A percentile compares a stretch with the other conserved stretches of the same genome.
phyloP scores from a whole-genome alignment of 345 rosid species.

The Arabis alpina region DNA sequence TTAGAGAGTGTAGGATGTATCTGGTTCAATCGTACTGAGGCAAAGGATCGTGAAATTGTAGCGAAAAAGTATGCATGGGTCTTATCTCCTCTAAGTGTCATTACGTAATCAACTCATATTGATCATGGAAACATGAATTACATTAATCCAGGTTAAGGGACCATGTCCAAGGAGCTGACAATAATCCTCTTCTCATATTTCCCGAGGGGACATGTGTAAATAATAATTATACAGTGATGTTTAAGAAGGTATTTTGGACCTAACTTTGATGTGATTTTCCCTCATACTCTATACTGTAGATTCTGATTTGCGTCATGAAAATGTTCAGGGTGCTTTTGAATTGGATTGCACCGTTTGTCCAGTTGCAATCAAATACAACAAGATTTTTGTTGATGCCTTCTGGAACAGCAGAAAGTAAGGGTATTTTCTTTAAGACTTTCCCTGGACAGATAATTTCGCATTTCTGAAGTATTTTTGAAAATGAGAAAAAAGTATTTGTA shows the following conservation, averaged over 20 bases:
- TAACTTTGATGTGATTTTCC: neutral
- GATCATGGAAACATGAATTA: slow-evolving; percentile 31
- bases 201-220: slow-evolving; percentile 99
- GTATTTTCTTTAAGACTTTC: slow-evolving; percentile 19
- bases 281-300: neutral
- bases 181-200: slow-evolving; percentile 96
- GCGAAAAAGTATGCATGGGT: slow-evolving; percentile 73
- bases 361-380: slow-evolving; percentile 92
- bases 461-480: slow-evolving; percentile 16
- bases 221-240: slow-evolving; percentile 97
- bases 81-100: neutral
- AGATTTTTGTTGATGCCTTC: slow-evolving; percentile 97
- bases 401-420: slow-evolving; percentile 98
- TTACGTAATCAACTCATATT: slow-evolving; percentile 16
- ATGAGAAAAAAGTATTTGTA: neutral
- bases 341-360: slow-evolving; percentile 97
- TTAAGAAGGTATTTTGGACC: slow-evolving; percentile 74
- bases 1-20: slow-evolving; percentile 96
- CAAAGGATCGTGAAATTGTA: slow-evolving; percentile 96
- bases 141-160: slow-evolving; percentile 76
- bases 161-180: slow-evolving; percentile 87
- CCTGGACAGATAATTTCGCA: neutral
- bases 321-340: slow-evolving; percentile 91
- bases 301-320: slow-evolving; percentile 38
- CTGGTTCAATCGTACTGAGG: slow-evolving; percentile 96